Evolutionary conservation across 2,329 filamentous ascomycete genomes (phyloP), one percentile per base, ranked within the genome.

Genomic region (Alternaria rosae): DNA sequence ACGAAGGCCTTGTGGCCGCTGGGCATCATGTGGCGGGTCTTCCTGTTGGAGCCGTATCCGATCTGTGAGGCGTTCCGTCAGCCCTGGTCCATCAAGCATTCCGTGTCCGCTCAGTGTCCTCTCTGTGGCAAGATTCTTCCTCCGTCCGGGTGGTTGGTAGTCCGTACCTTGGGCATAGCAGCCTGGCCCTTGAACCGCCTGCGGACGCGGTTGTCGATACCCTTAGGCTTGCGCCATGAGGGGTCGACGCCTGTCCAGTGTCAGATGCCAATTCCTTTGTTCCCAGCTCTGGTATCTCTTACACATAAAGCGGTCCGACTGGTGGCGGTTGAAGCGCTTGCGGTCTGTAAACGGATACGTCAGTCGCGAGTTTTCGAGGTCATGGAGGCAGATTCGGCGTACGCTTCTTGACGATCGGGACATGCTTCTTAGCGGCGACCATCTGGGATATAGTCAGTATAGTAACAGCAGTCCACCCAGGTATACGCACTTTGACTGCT

Each of bases 361-460:
- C 73, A 79, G 76, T 76, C 70, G 59, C 63, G 70, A 67, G 71
- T 69, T 69, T 71, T 75, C 66, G 62, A 65, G 23, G 50, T 68
- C 62, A 64, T 43, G 44, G 66, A 65, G 63, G 65, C 58, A 54
- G 71, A 57, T 59, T 51, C 64, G 64, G 93, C 93, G 82, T 94
- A 97, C 93, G 93, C 93, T 99, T 99, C 93, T 99, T 99, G 82
- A 99, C 92, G 89, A 99, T 99, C 81, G 94, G 91, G 83, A 98
- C 90, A 86, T 98, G 95, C 89, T 97, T 96, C 92, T 96, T 97
- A 86, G 94, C 92, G 91, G 94, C 89, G 89, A 94, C 93, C 95
- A 98, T 98, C 94, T 94, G 69, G 20, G 4, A 48, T 17, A 30
- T 15, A 55, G 60, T 78, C 59, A 79, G 75, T 66, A 66, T 35